phyloP scores from a whole-genome alignment of 2,329 filamentous ascomycete genomes.

The Penicillium janthinellum region DNA sequence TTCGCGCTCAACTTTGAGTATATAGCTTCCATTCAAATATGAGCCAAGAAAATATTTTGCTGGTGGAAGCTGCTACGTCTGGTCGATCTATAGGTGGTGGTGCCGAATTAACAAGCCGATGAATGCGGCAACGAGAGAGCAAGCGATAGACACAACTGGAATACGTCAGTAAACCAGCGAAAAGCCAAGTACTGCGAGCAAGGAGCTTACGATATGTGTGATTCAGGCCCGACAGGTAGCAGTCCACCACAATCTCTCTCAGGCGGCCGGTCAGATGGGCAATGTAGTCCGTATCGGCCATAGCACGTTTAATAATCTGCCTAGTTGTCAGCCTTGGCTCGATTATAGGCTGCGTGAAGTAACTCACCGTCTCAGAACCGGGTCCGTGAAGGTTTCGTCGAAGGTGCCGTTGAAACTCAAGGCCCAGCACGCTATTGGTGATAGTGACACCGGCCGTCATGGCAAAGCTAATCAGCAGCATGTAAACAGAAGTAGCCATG shows the following conservation, averaged over 20 bases:
- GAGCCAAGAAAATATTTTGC: not conserved
- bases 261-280: constrained; percentile 29
- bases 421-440: constrained; percentile 42
- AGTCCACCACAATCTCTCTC: constrained; percentile 31
- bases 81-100: constrained; percentile 18
- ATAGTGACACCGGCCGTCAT: constrained; percentile 44
- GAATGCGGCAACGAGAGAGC: constrained; percentile 23
- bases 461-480: constrained; percentile 49
- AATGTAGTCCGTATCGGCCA: constrained; percentile 47
- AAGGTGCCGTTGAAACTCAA: constrained; percentile 38
- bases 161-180: not conserved
- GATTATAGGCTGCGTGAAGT: no score
- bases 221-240: constrained; percentile 32
- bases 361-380: constrained; percentile 25
- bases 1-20: not conserved
- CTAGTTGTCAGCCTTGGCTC: not conserved
- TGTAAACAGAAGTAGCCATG: constrained; percentile 53
- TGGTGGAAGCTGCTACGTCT: not conserved
- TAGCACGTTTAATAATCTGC: constrained; percentile 47
- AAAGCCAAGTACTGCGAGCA: not conserved
- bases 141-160: constrained; percentile 20
- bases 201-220: constrained; percentile 31
- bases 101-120: constrained; percentile 21
- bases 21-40: not conserved
- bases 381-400: constrained; percentile 33